Conservation (phyloP, 2,329 filamentous ascomycete species). For the Neonectria ditissima region DNA sequence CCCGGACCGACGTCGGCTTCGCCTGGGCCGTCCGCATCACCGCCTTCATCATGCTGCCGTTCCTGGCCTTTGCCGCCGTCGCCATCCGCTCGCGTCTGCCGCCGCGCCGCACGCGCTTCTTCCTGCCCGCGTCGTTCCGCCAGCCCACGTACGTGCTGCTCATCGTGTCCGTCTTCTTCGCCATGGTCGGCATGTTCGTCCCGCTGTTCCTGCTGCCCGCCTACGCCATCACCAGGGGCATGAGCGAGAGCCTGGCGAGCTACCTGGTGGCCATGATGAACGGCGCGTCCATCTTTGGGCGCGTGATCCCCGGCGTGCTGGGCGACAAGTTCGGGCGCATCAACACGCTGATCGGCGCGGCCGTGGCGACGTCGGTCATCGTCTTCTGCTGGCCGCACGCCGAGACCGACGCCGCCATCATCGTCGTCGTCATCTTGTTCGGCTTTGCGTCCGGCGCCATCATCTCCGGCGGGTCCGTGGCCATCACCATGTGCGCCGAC, state of each 20-base stretch:
- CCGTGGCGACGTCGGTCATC: conserved; percentile 22
- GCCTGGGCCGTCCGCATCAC: conserved; percentile 65
- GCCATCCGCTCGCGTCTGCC: conserved; percentile 50
- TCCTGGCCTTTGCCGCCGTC: conserved; percentile 54
- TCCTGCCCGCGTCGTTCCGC: conserved; percentile 53
- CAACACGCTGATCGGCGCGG: conserved; percentile 54
- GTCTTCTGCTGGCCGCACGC: conserved; percentile 49
- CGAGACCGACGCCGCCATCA: conserved; percentile 45
- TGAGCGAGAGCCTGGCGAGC: conserved; percentile 68
- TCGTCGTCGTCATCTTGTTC: conserved; percentile 52
- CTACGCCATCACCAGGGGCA: conserved; percentile 65
- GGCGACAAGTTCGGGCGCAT: conserved; percentile 68
- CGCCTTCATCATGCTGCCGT: conserved; percentile 62
- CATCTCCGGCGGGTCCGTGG: conserved; percentile 57
- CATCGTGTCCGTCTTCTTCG: conserved; percentile 49
- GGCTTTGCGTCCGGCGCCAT: conserved; percentile 57
- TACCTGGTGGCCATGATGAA: conserved; percentile 79
- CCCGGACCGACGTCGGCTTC: conserved; percentile 56
- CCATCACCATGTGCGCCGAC: conserved; percentile 53
- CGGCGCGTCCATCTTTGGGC: conserved; percentile 68
- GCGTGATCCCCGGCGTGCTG: conserved; percentile 68
- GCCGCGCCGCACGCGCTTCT: conserved; percentile 51
- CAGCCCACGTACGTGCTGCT: conserved; percentile 22
- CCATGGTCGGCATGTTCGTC: conserved; percentile 47
- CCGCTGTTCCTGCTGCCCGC: conserved; percentile 56